These are phyloP conservation scores for Baorangia bicolor DNA, from an alignment of 768 basidiomycete species.

Conservation along the genomic window DNA sequence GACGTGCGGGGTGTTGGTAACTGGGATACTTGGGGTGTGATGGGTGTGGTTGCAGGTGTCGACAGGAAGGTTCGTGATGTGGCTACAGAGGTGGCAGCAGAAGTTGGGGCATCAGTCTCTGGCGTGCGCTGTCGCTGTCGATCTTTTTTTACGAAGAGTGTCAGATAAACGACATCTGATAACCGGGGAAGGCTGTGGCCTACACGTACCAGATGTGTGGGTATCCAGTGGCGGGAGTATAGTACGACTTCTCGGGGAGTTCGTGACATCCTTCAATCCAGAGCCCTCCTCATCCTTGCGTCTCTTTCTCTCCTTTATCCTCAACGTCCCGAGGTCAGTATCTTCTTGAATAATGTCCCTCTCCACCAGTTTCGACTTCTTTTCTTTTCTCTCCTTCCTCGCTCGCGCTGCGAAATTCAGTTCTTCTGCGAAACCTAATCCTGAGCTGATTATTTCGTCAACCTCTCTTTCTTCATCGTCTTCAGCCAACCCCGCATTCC, in stretches of 20 bases:
- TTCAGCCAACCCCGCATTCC: constrained; percentile 55
- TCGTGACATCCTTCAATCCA: constrained; percentile 63
- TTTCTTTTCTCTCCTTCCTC: constrained; percentile 47
- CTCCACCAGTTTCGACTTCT: constrained; percentile 22
- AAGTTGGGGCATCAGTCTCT: constrained; percentile 37
- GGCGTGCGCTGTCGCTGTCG: constrained; percentile 38
- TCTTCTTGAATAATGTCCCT: constrained; percentile 23
- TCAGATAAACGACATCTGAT: constrained; percentile 14
- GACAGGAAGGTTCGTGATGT: constrained; percentile 42
- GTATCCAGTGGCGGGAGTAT: constrained; percentile 38
- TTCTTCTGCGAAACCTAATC: constrained; percentile 16
- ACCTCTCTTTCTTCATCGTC: constrained; percentile 53
- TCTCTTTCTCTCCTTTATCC: constrained; percentile 41
- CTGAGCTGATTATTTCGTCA: constrained; percentile 23
- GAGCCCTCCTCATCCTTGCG: constrained; percentile 38
- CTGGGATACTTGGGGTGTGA: constrained; percentile 35
- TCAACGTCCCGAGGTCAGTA: constrained; percentile 22
- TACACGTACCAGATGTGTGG: constrained; percentile 35
- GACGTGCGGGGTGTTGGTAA: constrained; percentile 54
- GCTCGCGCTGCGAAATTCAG: constrained; percentile 16
- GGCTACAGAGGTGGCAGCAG: constrained; percentile 34
- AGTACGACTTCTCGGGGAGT: constrained; percentile 44
- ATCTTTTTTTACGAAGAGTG: constrained; percentile 26
- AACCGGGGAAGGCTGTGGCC: not conserved
- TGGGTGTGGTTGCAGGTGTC: constrained; percentile 45